Evolutionary conservation across 106 monocot genomes (phyloP).

Genomic region (Xerophyta viscosa): DNA sequence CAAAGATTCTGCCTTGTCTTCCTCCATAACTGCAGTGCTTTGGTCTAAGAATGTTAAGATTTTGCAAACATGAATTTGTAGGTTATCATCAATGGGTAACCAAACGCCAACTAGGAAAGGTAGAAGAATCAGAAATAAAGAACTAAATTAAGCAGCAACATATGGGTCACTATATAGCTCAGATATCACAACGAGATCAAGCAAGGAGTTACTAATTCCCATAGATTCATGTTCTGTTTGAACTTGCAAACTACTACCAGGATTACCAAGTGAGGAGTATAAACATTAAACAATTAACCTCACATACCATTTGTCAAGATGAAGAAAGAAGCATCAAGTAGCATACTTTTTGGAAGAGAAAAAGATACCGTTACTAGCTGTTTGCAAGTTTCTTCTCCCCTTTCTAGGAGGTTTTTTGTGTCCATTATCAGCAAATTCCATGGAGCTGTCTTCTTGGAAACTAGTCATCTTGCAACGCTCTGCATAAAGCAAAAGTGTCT

Average conservation of each 20-base stretch:
- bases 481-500: conserved; percentile 14
- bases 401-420: conserved; percentile 52
- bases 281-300: too few species aligned
- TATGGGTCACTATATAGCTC: too few species aligned
- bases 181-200: too few species aligned
- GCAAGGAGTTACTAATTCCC: too few species aligned
- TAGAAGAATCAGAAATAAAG: too few species aligned
- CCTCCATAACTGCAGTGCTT: conserved; percentile 8
- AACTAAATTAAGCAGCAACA: too few species aligned
- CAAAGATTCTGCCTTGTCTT: conserved; percentile 23
- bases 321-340: conserved; percentile 2
- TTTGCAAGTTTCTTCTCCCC: conserved; percentile 38
- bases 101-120: too few species aligned
- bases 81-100: too few species aligned
- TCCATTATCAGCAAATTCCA: conserved; percentile 19
- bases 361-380: conserved; percentile 38
- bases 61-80: too few species aligned
- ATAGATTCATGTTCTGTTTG: too few species aligned
- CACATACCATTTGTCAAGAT: not conserved
- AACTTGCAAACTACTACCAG: too few species aligned
- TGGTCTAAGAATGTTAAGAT: conserved; percentile 31
- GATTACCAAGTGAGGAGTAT: too few species aligned
- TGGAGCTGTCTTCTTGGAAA: conserved; percentile 8
- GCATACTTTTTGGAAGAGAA: not conserved
- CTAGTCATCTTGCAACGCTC: conserved; percentile 40